Evolutionary conservation across 2,329 filamentous ascomycete species (phyloP), one percentile per base, ranked within the genome.

Genomic region (Ophiostoma perfectum): DNA sequence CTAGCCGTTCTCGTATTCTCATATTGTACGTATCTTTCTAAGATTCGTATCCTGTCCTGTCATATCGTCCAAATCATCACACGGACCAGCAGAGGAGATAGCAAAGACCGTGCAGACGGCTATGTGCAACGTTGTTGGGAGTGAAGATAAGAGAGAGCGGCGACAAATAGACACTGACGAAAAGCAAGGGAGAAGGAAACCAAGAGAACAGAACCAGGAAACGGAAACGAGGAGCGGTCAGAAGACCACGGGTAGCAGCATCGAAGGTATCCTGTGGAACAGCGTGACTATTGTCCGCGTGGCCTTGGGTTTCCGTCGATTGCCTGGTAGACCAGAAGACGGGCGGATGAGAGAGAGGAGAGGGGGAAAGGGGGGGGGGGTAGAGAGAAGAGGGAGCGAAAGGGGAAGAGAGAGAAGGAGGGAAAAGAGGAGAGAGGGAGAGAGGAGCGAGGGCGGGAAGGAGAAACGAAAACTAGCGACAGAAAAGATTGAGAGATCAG

Each of bases 171-270:
- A n/a, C 18, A 14, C 8, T 36, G 49, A 27, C 9, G 11, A 9
- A 55, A 27, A 18, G 42, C 9, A 45, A 45, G 42, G 14, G 42
- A 12, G 14, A 12, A 45, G 42, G 6, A 45, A 12, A 45, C 9
- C 2, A 12, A 45, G 4, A 45, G 49, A 55, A 55, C 12, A 55
- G 14, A 55, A 55, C 5, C 49, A 55, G 49, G 49, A 55, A 55
- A 36, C 27, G 49, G 27, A 55, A 55, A 11, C 27, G 27, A 27
- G 27, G 27, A 27, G 12, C 7, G 4, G 49, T 55, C 49, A 36
- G 49, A 14, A 27, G 49, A 55, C 49, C n/a, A 55, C 49, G 18
- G 49, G 18, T 55, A 55, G 49, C 49, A 55, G 27, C 49, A 55
- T n/a, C 49, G 14, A 9, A 6, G 49, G 49, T 16, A 55, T 27